These are phyloP conservation scores for Hygrocybe punicea DNA, from an alignment of 768 basidiomycete species.

Conservation along the genomic window DNA sequence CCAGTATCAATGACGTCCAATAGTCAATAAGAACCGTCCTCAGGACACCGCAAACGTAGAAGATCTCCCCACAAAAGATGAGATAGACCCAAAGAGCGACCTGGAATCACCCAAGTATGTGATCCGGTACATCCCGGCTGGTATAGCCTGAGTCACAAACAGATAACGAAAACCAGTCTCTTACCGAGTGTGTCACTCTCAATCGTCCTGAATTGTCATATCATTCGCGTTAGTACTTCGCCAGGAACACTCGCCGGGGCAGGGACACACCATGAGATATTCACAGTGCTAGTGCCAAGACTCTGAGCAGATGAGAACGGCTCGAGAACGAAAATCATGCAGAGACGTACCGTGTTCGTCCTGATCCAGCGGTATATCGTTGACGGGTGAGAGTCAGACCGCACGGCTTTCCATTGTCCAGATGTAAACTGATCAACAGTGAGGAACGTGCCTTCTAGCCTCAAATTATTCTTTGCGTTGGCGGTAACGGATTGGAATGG, in stretches of 20 bases:
- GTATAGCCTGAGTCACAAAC: conserved; percentile 3
- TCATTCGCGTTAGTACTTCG: no score
- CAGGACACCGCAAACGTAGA: conserved; percentile 57
- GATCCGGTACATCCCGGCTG: conserved; percentile 70
- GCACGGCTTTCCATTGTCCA: conserved; percentile 53
- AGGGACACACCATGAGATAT: conserved; percentile 56
- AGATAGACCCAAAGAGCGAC: conserved; percentile 58
- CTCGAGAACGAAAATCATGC: not conserved
- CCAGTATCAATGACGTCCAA: no score
- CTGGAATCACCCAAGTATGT: conserved; percentile 77
- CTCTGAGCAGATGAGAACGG: conserved; percentile 34
- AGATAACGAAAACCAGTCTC: conserved; percentile 18
- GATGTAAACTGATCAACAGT: conserved; percentile 54
- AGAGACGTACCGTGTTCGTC: conserved; percentile 51
- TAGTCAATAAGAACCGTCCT: conserved; percentile 10
- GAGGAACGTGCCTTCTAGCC: conserved; percentile 69
- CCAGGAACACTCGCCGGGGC: not conserved
- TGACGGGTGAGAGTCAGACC: conserved; percentile 77
- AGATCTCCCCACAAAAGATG: conserved; percentile 59
- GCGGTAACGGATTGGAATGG: not conserved
- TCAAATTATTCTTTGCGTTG: conserved; percentile 62
- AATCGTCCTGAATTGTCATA: conserved; percentile 47
- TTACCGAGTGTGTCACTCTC: conserved; percentile 56
- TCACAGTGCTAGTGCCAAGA: conserved; percentile 60
- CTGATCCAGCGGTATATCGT: conserved; percentile 65